phyloP scores from a whole-genome alignment of 768 basidiomycete species.

The Boletellus ananas region DNA sequence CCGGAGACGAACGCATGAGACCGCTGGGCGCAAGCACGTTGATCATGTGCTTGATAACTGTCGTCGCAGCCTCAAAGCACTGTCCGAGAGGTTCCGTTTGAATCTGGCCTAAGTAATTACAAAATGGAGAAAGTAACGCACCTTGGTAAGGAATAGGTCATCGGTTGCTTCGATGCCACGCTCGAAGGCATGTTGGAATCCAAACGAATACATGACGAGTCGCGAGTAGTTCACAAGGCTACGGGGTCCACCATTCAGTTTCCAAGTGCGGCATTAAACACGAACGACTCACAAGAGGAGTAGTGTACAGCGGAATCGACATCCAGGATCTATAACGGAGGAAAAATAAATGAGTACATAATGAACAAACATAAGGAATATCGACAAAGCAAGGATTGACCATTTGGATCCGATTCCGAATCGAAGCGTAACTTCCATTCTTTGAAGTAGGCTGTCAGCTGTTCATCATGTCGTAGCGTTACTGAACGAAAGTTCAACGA shows the following conservation, averaged over 20 bases:
- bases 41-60: constrained; percentile 62
- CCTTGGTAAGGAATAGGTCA: constrained; percentile 65
- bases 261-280: neutral
- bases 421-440: constrained; percentile 63
- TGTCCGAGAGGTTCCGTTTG: neutral
- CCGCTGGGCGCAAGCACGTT: constrained; percentile 64
- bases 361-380: neutral
- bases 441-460: constrained; percentile 55
- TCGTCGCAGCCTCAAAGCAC: constrained; percentile 70
- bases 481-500: constrained; percentile 64
- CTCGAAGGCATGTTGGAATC: constrained; percentile 78
- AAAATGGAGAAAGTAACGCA: constrained; percentile 15
- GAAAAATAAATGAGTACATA: neutral
- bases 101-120: no score
- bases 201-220: constrained; percentile 84
- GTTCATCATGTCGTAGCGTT: constrained; percentile 56
- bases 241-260: constrained; percentile 1
- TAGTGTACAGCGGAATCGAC: constrained; percentile 58
- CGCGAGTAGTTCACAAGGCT: constrained; percentile 76
- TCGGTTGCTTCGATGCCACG: constrained; percentile 62
- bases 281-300: constrained; percentile 69
- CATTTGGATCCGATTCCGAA: constrained; percentile 55
- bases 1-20: constrained; percentile 75
- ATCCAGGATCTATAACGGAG: constrained; percentile 46
- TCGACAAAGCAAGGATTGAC: constrained; percentile 31